These are phyloP conservation scores for Strobilomyces dryophilus DNA, from an alignment of 768 basidiomycete species.

Conservation along the genomic window DNA sequence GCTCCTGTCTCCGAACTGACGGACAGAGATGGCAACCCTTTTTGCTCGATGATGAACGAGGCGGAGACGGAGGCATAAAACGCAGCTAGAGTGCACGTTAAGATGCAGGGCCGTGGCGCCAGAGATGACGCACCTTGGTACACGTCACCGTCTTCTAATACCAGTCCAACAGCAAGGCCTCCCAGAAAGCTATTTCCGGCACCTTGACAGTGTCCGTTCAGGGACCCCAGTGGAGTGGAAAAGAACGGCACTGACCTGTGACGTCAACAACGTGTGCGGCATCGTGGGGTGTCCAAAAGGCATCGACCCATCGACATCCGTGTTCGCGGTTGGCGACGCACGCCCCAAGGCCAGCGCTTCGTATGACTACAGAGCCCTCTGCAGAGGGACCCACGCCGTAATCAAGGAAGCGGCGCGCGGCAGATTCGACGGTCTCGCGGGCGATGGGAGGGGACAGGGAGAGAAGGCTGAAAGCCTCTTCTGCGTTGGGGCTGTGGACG, in stretches of 20 bases:
- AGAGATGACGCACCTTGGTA: slow-evolving; percentile 50
- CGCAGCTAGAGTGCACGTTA: slow-evolving; percentile 43
- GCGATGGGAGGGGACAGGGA: slow-evolving; percentile 44
- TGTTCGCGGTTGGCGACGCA: slow-evolving; percentile 47
- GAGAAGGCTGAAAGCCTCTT: slow-evolving; percentile 71
- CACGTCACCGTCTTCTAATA: slow-evolving; percentile 52
- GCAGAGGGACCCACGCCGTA: slow-evolving; percentile 51
- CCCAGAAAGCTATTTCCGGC: slow-evolving; percentile 92
- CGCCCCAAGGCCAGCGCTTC: slow-evolving; percentile 70
- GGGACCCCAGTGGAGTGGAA: neutral
- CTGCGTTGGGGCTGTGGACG: slow-evolving; percentile 70
- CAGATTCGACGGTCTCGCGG: slow-evolving; percentile 56
- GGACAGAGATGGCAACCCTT: slow-evolving; percentile 60
- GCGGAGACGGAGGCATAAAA: slow-evolving; percentile 79
- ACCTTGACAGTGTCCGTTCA: slow-evolving; percentile 39
- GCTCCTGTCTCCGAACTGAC: slow-evolving; percentile 18
- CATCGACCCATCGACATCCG: slow-evolving; percentile 61
- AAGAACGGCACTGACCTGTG: slow-evolving; percentile 50
- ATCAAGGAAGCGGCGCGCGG: slow-evolving; percentile 57
- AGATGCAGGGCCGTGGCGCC: slow-evolving; percentile 6
- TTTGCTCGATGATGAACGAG: slow-evolving; percentile 79
- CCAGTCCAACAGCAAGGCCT: slow-evolving; percentile 73
- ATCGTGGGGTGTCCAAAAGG: slow-evolving; percentile 60
- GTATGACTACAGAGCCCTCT: slow-evolving; percentile 63
- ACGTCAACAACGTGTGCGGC: slow-evolving; percentile 65